Evolutionary conservation across 805 yeast genomes (phyloP), one percentile per base, ranked within the genome.

Genomic region (Pichia californica): DNA sequence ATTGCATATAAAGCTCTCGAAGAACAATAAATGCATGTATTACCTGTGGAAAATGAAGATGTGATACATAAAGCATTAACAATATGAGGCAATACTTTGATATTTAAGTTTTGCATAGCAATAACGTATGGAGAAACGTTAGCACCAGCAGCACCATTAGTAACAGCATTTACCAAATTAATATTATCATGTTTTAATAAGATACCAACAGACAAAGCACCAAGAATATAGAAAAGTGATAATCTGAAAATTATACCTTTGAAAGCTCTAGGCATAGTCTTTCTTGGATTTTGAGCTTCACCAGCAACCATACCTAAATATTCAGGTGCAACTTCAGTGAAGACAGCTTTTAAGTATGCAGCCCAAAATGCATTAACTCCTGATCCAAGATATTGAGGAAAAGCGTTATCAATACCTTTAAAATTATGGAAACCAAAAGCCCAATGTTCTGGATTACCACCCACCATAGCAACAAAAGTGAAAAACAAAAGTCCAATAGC

Each of bases 221-320:
- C 88, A 9, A 86, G 77, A 31, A 85, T 63, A 56, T 81, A 87
- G 49, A 88, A 73, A 27, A 83, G 61, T 1, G 81, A 69, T 47
- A 88, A 68, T 50, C 95, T 71, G 54, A 71, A 71, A 48, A 85
- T 79, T 15, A 87, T 87, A 43, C 81, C 83, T 51, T 77, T 81
- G 67, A 81, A 85, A 0, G 95, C 95, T 27, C 71, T 71, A n/a
- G 93, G 88, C 58, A 88, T 66, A 7, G 78, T 78, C 43, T 74
- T 74, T 41, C 91, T 73, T 31, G 64, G 63, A 30, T 61, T 59
- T 26, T 48, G 54, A 10, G 95, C 94, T 59, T 88, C 95, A 37
- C 94, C 88, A 3, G 95, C 94, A 27, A 86, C 78, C 84, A 84
- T 81, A 1, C 91, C 74, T 30, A 88, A 75, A 54, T 84, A 83